Evolutionary conservation across 164 flowering plant genomes (phyloP), one percentile per base, ranked within the genome.

Genomic region (Platanus orientalis): DNA sequence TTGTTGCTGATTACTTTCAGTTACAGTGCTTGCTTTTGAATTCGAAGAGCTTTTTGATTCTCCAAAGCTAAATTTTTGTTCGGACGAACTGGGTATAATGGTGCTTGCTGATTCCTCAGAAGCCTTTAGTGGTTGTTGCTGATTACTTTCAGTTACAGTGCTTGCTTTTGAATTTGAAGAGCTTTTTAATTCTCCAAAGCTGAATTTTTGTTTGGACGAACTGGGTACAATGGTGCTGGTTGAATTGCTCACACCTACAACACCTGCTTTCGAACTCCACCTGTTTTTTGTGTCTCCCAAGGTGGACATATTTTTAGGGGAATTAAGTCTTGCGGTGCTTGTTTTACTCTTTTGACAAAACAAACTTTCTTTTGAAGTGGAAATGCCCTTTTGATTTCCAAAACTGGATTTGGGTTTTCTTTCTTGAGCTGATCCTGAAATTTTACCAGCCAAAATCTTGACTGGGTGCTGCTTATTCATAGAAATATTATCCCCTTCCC

Each of bases 21-120:
- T 68, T 51, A 73, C 73, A 54, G 73, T 51, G 17, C 51, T 44
- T 6, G 25, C 44, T 27, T 29, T 61, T 16, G 56, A 61, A 45
- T 50, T 61, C 20, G 56, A 57, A n/a, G 66, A 71, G 65, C 66
- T 71, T 42, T 53, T 57, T 17, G 53, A 58, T 29, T 42, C 58
- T 14, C 51, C 44, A 21, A 19, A 57, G 60, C 63, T 66, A 20
- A n/a, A 48, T 32, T 32, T 64, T 49, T n/a, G 21, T 29, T 45
- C 57, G 23, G 63, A 11, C 42, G 57, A 50, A 30, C 48, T 50
- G 25, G 48, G 39, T 44, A 44, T n/a, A 27, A 32, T 60, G 20
- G n/a, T n/a, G n/a, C n/a, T n/a, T n/a, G n/a, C n/a, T n/a, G 84
- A 71, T 39, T 50, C 73, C 51, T 73, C 81, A 29, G 66, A 42